Evolutionary conservation across 148 eudicot genomes (phyloP).

Genomic region (Fallopia convolvulus): DNA sequence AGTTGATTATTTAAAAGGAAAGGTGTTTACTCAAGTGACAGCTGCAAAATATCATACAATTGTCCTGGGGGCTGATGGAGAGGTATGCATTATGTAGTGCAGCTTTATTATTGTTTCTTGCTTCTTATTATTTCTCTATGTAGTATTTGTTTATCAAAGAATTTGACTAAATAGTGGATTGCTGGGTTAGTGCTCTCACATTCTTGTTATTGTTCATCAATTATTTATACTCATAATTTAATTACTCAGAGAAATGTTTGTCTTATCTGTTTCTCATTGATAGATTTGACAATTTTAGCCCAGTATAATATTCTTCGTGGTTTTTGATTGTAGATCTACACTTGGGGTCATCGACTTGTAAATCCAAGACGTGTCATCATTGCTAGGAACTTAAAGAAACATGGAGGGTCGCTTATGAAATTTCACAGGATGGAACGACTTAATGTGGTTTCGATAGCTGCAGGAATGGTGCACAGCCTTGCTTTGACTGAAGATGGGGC

Average conservation of each 20-base stretch:
- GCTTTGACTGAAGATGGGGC: constrained; percentile 91
- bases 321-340: constrained; percentile 57
- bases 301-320: background rate
- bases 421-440: constrained; percentile 76
- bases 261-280: background rate
- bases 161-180: background rate
- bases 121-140: background rate
- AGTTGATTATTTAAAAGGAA: constrained; percentile 91
- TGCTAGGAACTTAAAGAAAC: constrained; percentile 68
- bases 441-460: constrained; percentile 71
- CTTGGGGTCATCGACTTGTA: constrained; percentile 99
- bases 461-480: constrained; percentile 85
- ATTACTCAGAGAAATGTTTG: background rate
- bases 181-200: background rate
- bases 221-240: background rate
- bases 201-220: background rate
- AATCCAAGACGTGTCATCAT: constrained; percentile 79
- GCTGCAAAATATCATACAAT: constrained; percentile 91
- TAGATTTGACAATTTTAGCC: background rate
- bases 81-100: constrained; percentile 40
- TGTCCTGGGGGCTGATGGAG: constrained; percentile 91
- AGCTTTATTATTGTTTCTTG: background rate
- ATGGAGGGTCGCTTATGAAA: constrained; percentile 54
- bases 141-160: background rate
- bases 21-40: constrained; percentile 51